Evolutionary conservation across 2,329 filamentous ascomycete genomes (phyloP).

Genomic region (Scedosporium boydii): DNA sequence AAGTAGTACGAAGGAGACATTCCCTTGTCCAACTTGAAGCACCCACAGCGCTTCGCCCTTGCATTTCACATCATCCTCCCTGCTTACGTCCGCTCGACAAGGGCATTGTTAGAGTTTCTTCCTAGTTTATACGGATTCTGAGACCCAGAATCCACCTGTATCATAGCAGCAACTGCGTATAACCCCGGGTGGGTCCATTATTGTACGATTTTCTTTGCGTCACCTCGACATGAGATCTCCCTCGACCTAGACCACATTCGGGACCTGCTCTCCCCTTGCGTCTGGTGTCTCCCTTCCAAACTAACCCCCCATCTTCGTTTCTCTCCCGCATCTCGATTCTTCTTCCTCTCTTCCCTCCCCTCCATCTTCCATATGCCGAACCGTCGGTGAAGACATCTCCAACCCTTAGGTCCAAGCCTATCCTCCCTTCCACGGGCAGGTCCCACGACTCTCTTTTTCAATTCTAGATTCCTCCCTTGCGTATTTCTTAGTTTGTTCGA

Average conservation of each 20-base stretch:
- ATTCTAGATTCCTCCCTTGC: constrained; percentile 1
- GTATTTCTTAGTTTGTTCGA: background rate
- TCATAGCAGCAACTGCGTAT: background rate
- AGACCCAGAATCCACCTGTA: no score
- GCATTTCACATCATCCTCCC: background rate
- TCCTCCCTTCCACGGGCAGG: constrained; percentile 4
- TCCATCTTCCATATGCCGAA: background rate
- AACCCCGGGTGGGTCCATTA: constrained; percentile 1
- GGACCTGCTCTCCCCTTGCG: background rate
- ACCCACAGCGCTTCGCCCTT: background rate
- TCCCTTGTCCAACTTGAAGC: background rate
- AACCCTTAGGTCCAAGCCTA: background rate
- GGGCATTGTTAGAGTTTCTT: background rate
- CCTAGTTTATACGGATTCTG: background rate
- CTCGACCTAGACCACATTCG: constrained; percentile 1
- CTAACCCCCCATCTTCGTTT: background rate
- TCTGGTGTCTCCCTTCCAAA: background rate
- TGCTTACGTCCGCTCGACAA: background rate
- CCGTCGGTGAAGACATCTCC: constrained; percentile 1
- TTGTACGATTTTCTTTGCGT: constrained; percentile 6
- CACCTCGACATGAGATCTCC: background rate
- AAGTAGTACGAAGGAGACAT: background rate
- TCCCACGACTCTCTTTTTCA: constrained; percentile 6
- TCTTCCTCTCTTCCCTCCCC: background rate
- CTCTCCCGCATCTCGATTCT: background rate